Evolutionary conservation across 208 protist genomes (phyloP).

Genomic region (Leishmania gerbilli): DNA sequence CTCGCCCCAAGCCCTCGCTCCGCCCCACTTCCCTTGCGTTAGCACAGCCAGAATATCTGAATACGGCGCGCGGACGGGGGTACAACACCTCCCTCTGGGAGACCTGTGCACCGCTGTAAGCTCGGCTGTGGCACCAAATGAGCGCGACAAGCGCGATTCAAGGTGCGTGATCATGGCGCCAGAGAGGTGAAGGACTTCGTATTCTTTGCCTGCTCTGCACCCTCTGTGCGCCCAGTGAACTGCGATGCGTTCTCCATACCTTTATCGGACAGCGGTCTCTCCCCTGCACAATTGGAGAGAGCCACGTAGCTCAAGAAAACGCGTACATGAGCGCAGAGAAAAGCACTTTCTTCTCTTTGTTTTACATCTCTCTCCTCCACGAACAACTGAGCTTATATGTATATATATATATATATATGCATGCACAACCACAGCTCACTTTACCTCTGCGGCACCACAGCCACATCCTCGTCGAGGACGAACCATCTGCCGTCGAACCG

Average conservation of each 20-base stretch:
- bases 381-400: background rate
- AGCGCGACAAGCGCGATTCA: background rate
- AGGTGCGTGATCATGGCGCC: background rate
- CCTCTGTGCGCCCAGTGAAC: background rate
- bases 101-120: background rate
- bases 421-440: background rate
- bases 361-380: background rate
- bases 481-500: background rate
- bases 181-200: background rate
- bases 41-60: background rate
- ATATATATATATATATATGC: background rate
- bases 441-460: background rate
- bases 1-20: background rate
- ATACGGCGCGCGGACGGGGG: background rate
- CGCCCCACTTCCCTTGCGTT: background rate
- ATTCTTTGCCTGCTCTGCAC: background rate
- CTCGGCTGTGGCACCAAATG: background rate
- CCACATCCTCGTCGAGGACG: background rate
- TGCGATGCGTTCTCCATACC: background rate
- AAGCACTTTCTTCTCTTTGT: background rate
- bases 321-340: background rate
- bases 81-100: background rate
- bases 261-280: background rate
- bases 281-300: background rate
- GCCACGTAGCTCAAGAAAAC: background rate